These are phyloP conservation scores for Sporobolomyces roseus DNA, from an alignment of 768 basidiomycete species.

Conservation along the genomic window DNA sequence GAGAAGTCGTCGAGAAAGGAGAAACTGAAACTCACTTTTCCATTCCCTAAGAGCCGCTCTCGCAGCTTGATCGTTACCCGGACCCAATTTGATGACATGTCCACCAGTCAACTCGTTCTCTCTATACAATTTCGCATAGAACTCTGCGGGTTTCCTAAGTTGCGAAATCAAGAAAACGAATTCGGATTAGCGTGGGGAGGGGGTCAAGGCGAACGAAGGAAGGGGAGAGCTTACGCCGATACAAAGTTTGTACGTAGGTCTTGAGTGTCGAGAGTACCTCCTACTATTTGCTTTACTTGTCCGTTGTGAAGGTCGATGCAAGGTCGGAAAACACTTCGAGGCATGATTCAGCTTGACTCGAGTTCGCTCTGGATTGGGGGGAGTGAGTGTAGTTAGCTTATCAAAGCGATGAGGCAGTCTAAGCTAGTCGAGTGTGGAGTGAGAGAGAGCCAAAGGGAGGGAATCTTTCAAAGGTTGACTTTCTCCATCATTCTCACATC, in stretches of 20 bases:
- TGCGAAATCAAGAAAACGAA: too few relatives aligned
- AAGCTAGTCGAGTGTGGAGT: too few relatives aligned
- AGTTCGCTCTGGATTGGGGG: too few relatives aligned
- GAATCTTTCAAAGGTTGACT: too few relatives aligned
- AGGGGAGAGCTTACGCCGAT: slow-evolving; percentile 59
- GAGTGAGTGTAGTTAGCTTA: too few relatives aligned
- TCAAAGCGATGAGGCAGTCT: not conserved
- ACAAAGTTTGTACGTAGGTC: slow-evolving; percentile 84
- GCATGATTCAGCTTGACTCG: slow-evolving; percentile 9
- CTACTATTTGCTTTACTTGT: slow-evolving; percentile 96
- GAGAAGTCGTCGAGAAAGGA: not conserved
- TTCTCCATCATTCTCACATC: too few relatives aligned
- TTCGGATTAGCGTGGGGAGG: too few relatives aligned
- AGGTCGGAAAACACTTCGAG: slow-evolving; percentile 63
- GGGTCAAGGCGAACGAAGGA: too few relatives aligned
- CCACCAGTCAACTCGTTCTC: slow-evolving; percentile 69
- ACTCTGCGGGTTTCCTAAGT: slow-evolving; percentile 57
- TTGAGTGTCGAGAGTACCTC: slow-evolving; percentile 77
- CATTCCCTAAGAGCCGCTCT: slow-evolving; percentile 74
- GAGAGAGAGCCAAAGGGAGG: too few relatives aligned
- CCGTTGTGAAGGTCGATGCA: slow-evolving; percentile 97
- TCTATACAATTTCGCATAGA: slow-evolving; percentile 76
- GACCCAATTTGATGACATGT: slow-evolving; percentile 93
- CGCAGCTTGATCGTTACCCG: slow-evolving; percentile 84
- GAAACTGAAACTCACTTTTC: slow-evolving; percentile 60